Conservation (phyloP, 352 stramenopile genomes). For the Phytophthora foliorum region DNA sequence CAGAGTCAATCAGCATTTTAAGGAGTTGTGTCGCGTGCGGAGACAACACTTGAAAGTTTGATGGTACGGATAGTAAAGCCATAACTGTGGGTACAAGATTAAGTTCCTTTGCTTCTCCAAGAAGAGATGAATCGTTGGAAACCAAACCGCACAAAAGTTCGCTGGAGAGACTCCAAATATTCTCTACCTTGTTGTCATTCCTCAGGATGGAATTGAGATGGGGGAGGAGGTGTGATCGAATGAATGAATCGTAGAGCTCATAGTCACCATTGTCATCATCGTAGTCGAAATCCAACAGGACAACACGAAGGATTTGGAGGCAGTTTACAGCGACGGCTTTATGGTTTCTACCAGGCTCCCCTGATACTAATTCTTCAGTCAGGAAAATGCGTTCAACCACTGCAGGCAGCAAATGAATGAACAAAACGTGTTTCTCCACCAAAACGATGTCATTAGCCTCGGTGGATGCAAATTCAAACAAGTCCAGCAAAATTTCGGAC, state of each 20-base stretch:
- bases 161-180: slow-evolving; percentile 56
- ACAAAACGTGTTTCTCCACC: slow-evolving; percentile 55
- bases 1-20: slow-evolving; percentile 44
- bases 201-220: slow-evolving; percentile 42
- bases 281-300: slow-evolving; percentile 63
- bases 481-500: slow-evolving; percentile 48
- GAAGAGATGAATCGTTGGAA: slow-evolving; percentile 41
- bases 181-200: slow-evolving; percentile 38
- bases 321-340: slow-evolving; percentile 51
- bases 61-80: slow-evolving; percentile 43
- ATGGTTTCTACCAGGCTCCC: not conserved
- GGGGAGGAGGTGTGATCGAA: slow-evolving; percentile 58
- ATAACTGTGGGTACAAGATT: slow-evolving; percentile 39
- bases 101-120: slow-evolving; percentile 30
- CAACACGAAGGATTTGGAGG: slow-evolving; percentile 58
- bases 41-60: slow-evolving; percentile 38
- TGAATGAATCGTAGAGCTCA: slow-evolving; percentile 45
- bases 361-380: not conserved
- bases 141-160: slow-evolving; percentile 63
- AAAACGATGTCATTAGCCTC: slow-evolving; percentile 54
- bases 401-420: slow-evolving; percentile 61
- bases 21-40: slow-evolving; percentile 47
- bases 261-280: slow-evolving; percentile 25
- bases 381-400: slow-evolving; percentile 43
- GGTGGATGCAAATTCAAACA: slow-evolving; percentile 54